Evolutionary conservation across 345 rosid genomes (phyloP), one percentile per base, ranked within the genome.

Genomic region (Cardamine resedifolia): DNA sequence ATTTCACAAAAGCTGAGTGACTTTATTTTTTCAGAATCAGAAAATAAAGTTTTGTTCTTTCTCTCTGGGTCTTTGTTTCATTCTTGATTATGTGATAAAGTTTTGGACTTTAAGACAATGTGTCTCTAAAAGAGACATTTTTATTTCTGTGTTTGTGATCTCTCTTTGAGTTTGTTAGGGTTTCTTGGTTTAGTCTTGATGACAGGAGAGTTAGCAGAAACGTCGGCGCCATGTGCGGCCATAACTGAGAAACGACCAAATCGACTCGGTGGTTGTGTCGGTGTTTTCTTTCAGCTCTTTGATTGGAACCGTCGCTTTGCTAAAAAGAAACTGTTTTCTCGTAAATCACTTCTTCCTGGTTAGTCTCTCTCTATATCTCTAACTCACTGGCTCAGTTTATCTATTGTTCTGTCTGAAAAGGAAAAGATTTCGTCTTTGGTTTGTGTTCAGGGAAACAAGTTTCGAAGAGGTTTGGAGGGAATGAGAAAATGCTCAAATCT

Each of bases 241-340:
- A 68, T 93, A 39, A 76, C 88, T 31, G 96, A 95, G 86, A 91
- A 87, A 68, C 71, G 77, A 66, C 76, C 88, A 56, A 82, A 84
- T 49, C 81, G 87, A 16, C 79, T 88, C 6, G 87, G 97, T 53
- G 97, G 96, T 20, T 95, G 99, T 49, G 96, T 79, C 9, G 99
- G 96, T 23, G 85, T 95, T 75, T 91, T 95, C 87, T 88, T 90
- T 45, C 96, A 90, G 80, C 86, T 95, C 68, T 83, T 91, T 21
- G 96, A 91, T 59, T 90, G 99, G 99, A 92, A 95, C 74, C 73
- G 93, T 30, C 79, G 90, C 48, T 83, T 91, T 57, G 87, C 94
- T 27, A 90, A 95, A 87, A 95, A 77, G 83, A 88, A 88, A 72
- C 84, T 91, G 68, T 91, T 88, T 78, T 84, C 93, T 45, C 83